Conservation (phyloP, 1,284 basidiomycete genomes). For the Wallemia mellicola region DNA sequence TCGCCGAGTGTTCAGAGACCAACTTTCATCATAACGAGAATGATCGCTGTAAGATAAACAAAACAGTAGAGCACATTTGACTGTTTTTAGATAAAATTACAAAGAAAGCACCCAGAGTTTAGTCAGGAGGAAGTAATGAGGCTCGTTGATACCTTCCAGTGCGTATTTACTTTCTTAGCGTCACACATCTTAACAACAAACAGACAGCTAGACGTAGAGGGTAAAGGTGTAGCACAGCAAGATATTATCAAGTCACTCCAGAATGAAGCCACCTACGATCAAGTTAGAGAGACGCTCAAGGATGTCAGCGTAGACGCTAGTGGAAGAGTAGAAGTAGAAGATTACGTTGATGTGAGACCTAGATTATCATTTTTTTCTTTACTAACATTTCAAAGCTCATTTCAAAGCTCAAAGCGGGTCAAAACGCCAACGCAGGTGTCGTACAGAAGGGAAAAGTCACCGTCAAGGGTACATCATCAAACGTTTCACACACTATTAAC, state of each 20-base stretch:
- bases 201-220: constrained; percentile 54
- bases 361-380: neutral
- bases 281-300: constrained; percentile 58
- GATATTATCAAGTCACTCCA: constrained; percentile 48
- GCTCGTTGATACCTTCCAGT: constrained; percentile 81
- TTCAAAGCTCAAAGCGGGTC: constrained; percentile 33
- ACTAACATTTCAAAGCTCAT: constrained; percentile 27
- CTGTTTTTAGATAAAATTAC: constrained; percentile 21
- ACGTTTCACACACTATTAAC: constrained; percentile 91
- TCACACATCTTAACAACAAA: constrained; percentile 3
- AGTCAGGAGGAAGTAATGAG: constrained; percentile 73
- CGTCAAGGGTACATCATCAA: constrained; percentile 78
- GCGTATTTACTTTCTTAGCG: constrained; percentile 15
- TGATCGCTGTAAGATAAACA: neutral
- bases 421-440: constrained; percentile 23
- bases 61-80: neutral
- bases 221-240: constrained; percentile 60
- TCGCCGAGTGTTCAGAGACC: too few species aligned
- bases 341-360: constrained; percentile 64
- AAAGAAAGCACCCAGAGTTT: constrained; percentile 81
- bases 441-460: constrained; percentile 63
- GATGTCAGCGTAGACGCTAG: constrained; percentile 76
- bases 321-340: constrained; percentile 86
- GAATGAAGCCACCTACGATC: constrained; percentile 64
- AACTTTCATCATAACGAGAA: neutral